A percentile compares a stretch with the other conserved stretches of the same genome.
These are phyloP conservation scores for Neocucurbitaria cava DNA, from an alignment of 2,329 filamentous ascomycete species.

Conservation along the genomic window DNA sequence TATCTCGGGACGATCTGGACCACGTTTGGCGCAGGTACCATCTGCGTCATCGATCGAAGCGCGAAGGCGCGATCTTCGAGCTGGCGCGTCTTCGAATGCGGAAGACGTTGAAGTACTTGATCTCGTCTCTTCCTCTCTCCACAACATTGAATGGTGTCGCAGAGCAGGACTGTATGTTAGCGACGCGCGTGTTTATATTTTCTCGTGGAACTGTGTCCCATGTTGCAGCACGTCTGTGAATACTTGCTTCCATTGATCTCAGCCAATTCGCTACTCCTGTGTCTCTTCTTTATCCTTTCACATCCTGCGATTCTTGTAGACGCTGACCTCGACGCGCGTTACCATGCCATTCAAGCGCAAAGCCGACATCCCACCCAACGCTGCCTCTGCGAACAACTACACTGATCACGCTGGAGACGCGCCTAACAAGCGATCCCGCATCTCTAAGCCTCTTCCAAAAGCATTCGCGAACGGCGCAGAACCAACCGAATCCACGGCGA, in stretches of 20 bases:
- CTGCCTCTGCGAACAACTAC: slow-evolving; percentile 39
- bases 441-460: slow-evolving; percentile 37
- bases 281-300: background rate
- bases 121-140: background rate
- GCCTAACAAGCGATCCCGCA: slow-evolving; percentile 48
- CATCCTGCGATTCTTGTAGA: too few relatives aligned
- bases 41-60: slow-evolving; percentile 40
- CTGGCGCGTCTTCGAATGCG: slow-evolving; percentile 13
- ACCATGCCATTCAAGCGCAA: slow-evolving; percentile 31
- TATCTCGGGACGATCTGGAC: slow-evolving; percentile 29
- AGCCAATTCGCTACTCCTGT: background rate
- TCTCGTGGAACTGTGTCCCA: too few relatives aligned
- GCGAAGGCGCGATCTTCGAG: slow-evolving; percentile 15
- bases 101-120: background rate
- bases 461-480: slow-evolving; percentile 24
- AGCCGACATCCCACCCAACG: slow-evolving; percentile 39
- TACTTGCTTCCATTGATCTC: too few relatives aligned
- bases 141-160: background rate
- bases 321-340: background rate
- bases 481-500: slow-evolving; percentile 12
- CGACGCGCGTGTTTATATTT: too few relatives aligned
- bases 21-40: slow-evolving; percentile 31
- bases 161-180: too few relatives aligned
- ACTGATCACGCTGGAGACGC: slow-evolving; percentile 42
- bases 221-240: too few relatives aligned